Percentiles rank a stretch among this genome's conserved stretches.
Evolutionary conservation across 2,329 filamentous ascomycete genomes (phyloP).

Genomic region (Claviceps capensis): DNA sequence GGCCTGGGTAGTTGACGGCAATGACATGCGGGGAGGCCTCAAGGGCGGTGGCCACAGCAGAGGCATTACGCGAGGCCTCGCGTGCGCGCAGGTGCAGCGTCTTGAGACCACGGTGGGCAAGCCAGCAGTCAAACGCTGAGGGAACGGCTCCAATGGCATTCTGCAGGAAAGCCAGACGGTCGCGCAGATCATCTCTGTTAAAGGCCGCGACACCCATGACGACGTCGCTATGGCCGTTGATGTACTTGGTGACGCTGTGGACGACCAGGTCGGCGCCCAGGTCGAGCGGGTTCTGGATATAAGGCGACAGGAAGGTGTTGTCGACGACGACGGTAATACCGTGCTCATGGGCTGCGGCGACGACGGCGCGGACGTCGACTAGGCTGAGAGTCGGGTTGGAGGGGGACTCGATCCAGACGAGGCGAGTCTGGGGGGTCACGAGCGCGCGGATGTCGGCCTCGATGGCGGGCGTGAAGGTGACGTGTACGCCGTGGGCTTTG

Average conservation of each 20-base stretch:
- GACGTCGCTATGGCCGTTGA: constrained; percentile 94
- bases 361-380: constrained; percentile 83
- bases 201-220: constrained; percentile 96
- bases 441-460: constrained; percentile 75
- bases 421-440: constrained; percentile 77
- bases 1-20: constrained; percentile 88
- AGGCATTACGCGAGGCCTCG: constrained; percentile 73
- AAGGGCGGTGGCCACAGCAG: constrained; percentile 60
- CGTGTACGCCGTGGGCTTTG: constrained; percentile 81
- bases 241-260: constrained; percentile 97
- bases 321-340: constrained; percentile 96
- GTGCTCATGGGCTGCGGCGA: constrained; percentile 68
- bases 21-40: constrained; percentile 71
- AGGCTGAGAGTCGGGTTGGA: constrained; percentile 89
- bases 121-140: constrained; percentile 93
- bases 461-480: constrained; percentile 88
- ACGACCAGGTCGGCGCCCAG: constrained; percentile 94
- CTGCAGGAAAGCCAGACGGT: constrained; percentile 77
- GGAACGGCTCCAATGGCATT: constrained; percentile 96
- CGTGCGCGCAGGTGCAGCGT: constrained; percentile 86
- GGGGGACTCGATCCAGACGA: constrained; percentile 91
- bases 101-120: constrained; percentile 92
- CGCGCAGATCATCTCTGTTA: constrained; percentile 69
- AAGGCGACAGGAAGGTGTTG: constrained; percentile 95
- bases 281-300: constrained; percentile 90